phyloP scores from a whole-genome alignment of 1,284 basidiomycete genomes.

The Fomitopsis schrenkii region DNA sequence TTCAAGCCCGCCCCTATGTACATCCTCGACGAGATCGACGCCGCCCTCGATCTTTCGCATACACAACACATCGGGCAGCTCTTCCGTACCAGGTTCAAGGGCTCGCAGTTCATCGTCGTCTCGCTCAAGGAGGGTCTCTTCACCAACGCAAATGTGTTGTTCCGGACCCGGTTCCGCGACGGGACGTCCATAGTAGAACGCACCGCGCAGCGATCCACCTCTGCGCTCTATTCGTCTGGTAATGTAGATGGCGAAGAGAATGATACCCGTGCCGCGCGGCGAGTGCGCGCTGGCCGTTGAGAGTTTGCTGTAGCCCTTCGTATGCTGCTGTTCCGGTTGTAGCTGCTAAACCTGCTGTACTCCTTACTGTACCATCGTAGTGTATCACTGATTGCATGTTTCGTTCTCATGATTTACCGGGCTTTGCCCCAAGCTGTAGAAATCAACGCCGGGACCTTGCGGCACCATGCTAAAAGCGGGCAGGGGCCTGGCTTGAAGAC shows the following conservation, averaged over 20 bases:
- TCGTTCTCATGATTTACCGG: too few species aligned
- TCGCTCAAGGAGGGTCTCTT: conserved; percentile 97
- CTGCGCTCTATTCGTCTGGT: conserved; percentile 31
- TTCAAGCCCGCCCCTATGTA: conserved; percentile 99
- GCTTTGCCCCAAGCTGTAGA: too few species aligned
- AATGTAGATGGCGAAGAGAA: conserved; percentile 16
- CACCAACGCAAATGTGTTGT: conserved; percentile 96
- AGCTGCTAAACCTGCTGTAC: too few species aligned
- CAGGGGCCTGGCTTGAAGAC: too few species aligned
- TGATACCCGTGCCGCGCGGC: neutral
- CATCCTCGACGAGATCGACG: conserved; percentile 98
- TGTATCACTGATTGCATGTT: too few species aligned
- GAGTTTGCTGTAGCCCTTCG: neutral
- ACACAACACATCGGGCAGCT: conserved; percentile 97
- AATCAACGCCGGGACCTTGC: too few species aligned
- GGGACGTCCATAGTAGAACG: conserved; percentile 89
- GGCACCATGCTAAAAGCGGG: too few species aligned
- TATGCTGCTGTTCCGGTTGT: neutral
- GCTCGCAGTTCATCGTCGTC: conserved; percentile 97
- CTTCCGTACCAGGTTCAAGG: conserved; percentile 96
- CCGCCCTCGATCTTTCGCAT: conserved; percentile 92
- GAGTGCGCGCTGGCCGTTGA: neutral
- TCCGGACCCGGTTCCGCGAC: conserved; percentile 89
- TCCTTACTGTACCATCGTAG: too few species aligned
- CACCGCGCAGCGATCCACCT: conserved; percentile 58